Conservation (phyloP, 108 stramenopile genomes). For the Conticribra guillardii region DNA sequence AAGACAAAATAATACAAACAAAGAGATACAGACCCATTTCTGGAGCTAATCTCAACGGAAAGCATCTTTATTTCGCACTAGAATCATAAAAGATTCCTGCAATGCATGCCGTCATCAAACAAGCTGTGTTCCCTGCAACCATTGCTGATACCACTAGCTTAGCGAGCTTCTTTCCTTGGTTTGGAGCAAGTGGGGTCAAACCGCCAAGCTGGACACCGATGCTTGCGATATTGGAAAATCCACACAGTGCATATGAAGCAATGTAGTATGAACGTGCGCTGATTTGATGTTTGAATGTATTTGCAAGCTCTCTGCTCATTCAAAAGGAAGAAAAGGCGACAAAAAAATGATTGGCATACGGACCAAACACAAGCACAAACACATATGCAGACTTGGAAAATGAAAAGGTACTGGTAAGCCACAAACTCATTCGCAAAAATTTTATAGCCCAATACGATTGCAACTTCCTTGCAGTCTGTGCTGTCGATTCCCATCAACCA, state of each 20-base stretch:
- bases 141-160: slow-evolving; percentile 31
- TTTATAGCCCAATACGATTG: slow-evolving; percentile 16
- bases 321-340: no score
- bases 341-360: no score
- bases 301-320: neutral
- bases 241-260: slow-evolving; percentile 30
- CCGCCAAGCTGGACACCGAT: slow-evolving; percentile 32
- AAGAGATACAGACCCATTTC: no score
- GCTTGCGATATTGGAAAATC: slow-evolving; percentile 22
- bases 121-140: slow-evolving; percentile 38
- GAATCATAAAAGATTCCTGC: slow-evolving; percentile 32
- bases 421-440: slow-evolving; percentile 31
- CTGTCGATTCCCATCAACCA: slow-evolving; percentile 28
- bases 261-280: slow-evolving; percentile 13
- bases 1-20: no score
- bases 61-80: no score
- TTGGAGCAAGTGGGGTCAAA: slow-evolving; percentile 20
- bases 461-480: slow-evolving; percentile 12
- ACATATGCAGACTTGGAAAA: no score
- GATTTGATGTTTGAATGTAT: neutral
- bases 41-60: no score
- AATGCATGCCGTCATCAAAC: slow-evolving; percentile 35
- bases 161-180: slow-evolving; percentile 9
- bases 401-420: slow-evolving; percentile 11
- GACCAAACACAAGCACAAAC: no score